A percentile compares a stretch with the other conserved stretches of the same genome.
Conservation (phyloP, 805 yeast genomes). For the Metschnikowia gelsemii region DNA sequence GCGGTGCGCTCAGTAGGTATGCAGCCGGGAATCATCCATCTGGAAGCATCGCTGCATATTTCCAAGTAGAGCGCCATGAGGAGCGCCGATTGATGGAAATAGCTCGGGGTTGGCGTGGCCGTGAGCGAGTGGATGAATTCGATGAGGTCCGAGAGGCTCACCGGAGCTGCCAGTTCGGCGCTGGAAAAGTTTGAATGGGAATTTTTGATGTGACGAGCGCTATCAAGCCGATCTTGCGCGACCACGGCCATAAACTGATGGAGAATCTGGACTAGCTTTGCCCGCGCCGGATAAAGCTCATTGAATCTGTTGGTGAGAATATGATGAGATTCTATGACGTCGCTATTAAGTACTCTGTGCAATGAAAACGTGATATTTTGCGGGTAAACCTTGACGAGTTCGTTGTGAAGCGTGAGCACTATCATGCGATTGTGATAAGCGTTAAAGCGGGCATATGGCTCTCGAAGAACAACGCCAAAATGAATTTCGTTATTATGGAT, state of each 20-base stretch:
- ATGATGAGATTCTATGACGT: conserved; percentile 18
- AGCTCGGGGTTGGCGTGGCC: conserved; percentile 7
- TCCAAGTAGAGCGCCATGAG: conserved; percentile 31
- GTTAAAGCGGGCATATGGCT: conserved; percentile 33
- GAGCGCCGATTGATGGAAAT: conserved; percentile 30
- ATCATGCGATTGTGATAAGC: conserved; percentile 31
- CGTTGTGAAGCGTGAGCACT: conserved; percentile 36
- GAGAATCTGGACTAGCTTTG: conserved; percentile 23
- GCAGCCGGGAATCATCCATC: conserved; percentile 30
- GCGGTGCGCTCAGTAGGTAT: conserved; percentile 14
- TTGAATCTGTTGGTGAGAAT: conserved; percentile 27
- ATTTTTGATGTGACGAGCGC: conserved; percentile 21
- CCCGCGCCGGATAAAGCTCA: conserved; percentile 20
- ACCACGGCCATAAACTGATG: conserved; percentile 27
- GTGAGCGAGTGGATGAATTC: neutral
- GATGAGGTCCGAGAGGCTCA: conserved; percentile 9
- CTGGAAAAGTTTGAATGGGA: conserved; percentile 26
- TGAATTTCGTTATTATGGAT: conserved; percentile 18
- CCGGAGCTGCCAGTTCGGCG: conserved; percentile 7
- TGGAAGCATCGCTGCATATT: conserved; percentile 23
- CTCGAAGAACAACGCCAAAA: conserved; percentile 40
- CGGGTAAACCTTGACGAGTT: conserved; percentile 27
- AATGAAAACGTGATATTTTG: conserved; percentile 32
- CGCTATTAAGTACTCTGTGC: conserved; percentile 25
- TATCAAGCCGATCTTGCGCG: conserved; percentile 10